A percentile compares a stretch with the other conserved stretches of the same genome.
These are phyloP conservation scores for Panicum virgatum DNA, from an alignment of 202 grass and related monocot genomes.

Conservation along the genomic window DNA sequence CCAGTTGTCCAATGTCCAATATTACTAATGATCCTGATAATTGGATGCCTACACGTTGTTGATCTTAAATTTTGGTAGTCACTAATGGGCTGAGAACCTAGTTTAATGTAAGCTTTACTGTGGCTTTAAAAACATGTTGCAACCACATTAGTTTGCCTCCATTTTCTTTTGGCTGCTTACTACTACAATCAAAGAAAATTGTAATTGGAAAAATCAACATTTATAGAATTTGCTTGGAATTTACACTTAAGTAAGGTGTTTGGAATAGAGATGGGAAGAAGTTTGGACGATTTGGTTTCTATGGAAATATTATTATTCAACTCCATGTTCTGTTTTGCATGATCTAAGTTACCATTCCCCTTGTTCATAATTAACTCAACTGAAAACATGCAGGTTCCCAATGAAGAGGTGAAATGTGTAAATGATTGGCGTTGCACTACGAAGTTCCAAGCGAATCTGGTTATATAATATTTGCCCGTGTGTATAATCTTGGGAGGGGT, in stretches of 20 bases:
- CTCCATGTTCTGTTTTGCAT: neutral
- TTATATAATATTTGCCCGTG: conserved; percentile 40
- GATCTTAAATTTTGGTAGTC: neutral
- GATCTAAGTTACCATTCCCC: neutral
- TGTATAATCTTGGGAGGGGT: conserved; percentile 51
- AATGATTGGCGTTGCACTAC: conserved; percentile 32
- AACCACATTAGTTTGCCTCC: neutral
- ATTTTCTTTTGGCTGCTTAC: neutral
- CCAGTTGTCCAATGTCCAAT: neutral
- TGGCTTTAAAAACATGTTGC: conserved; percentile 1
- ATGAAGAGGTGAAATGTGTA: conserved; percentile 46
- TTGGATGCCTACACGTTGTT: neutral
- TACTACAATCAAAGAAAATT: neutral
- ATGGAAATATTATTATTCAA: neutral
- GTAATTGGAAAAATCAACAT: neutral
- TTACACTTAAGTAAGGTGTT: neutral
- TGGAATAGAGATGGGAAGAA: neutral
- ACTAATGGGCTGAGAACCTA: neutral
- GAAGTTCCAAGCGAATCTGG: conserved; percentile 19
- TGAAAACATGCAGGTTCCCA: conserved; percentile 18
- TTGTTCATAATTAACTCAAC: neutral
- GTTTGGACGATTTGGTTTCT: neutral
- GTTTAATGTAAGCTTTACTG: neutral
- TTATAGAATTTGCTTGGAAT: neutral
- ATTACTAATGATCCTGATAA: neutral